Conservation (phyloP, 805 yeast genomes). For the Candida broadrunensis region DNA sequence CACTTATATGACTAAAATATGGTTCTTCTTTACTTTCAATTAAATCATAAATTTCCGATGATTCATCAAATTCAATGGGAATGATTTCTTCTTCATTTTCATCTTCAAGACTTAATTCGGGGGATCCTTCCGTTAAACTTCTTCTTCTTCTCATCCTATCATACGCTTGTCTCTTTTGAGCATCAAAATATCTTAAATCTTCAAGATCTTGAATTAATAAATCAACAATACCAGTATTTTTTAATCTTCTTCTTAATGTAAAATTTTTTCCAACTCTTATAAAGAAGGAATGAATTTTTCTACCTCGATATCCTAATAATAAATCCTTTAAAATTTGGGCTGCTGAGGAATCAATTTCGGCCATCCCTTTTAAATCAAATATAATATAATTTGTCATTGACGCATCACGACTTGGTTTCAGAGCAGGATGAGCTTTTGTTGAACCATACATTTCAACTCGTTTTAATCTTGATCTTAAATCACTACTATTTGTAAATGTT, state of each 20-base stretch:
- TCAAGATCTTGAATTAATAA: slow-evolving; percentile 23
- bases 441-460: slow-evolving; percentile 44
- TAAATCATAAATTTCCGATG: slow-evolving; percentile 15
- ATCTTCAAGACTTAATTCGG: background rate
- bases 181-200: slow-evolving; percentile 20
- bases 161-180: slow-evolving; percentile 9
- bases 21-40: slow-evolving; percentile 26
- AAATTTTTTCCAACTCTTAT: slow-evolving; percentile 28
- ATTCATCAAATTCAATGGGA: slow-evolving; percentile 12
- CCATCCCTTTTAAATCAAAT: slow-evolving; percentile 42
- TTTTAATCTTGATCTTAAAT: slow-evolving; percentile 33
- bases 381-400: slow-evolving; percentile 40
- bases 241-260: slow-evolving; percentile 25
- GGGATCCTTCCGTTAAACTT: slow-evolving; percentile 1
- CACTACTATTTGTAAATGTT: slow-evolving; percentile 41
- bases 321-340: slow-evolving; percentile 32
- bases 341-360: slow-evolving; percentile 41
- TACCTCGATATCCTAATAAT: slow-evolving; percentile 22
- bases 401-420: slow-evolving; percentile 29
- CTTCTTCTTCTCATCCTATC: slow-evolving; percentile 3
- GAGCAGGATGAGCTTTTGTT: slow-evolving; percentile 42
- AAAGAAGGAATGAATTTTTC: slow-evolving; percentile 32
- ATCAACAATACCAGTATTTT: slow-evolving; percentile 25
- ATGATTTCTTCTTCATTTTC: background rate
- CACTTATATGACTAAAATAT: slow-evolving; percentile 35